Base-by-base conservation (phyloP, 352 stramenopile species). In the Pythium aquatile region DNA sequence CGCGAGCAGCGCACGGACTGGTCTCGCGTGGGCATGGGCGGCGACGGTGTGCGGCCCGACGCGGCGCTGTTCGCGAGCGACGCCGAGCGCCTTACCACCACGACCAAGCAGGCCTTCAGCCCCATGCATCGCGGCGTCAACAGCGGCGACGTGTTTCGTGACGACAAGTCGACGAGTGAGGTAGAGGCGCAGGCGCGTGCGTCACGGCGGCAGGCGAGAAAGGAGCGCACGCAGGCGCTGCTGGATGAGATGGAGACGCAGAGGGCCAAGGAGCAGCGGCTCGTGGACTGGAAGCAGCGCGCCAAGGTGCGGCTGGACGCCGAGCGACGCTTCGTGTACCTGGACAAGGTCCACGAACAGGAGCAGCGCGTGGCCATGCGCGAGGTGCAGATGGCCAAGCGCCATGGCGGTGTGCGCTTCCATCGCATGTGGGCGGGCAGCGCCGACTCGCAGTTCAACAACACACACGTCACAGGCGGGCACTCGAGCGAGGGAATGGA, bases 401-500 rank as follows among this genome's bases (percentile, higher is more conserved):
- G 82, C 37, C 70, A 90, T 63, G 82, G 86, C 29, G 82, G 86
- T 56, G 70, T 72, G 33, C 78, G 66, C 48, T 92, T 82, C 64
- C 77, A 90, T 51, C 81, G 81, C 57, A 94, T 94, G 82, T 93
- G 86, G 86, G 79, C 86, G 1, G 84, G 84, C 55, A 93, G 84
- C 30, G 66, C 76, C 10, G 81, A 94, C 32, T 92, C 81, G 26
- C 84, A 90, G 63, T 91, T 93, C 52, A 90, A 90, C 55, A 68
- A 61, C 57, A 61, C 64, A 61, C 57, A 70, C 44, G 64, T 66
- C 64, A 66, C 64, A 66, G 64, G 52, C 37, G 6, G 14, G 3
- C 44, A 28, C 17, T 24, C 44, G 17, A 51, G 20, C 26, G 29
- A 37, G 20, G 39, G 29, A 30, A 14, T 2, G 32, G 16, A 42